Conservation (phyloP, 176 grass and related monocot genomes). For the Areca catechu region DNA sequence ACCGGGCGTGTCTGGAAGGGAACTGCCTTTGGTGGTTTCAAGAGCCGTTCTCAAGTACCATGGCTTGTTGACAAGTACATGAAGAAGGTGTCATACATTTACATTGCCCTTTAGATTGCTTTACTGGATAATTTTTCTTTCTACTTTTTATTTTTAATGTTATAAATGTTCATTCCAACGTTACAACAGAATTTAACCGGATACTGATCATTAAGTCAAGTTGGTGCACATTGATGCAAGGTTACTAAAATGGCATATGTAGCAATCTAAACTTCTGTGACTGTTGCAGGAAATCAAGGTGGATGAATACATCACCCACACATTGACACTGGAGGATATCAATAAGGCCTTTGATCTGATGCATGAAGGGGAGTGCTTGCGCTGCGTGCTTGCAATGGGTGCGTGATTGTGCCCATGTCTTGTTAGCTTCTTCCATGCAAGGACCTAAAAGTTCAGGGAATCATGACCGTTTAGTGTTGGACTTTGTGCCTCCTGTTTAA, state of each 20-base stretch:
- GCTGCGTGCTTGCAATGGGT: conserved; percentile 68
- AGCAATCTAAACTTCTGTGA: too few species aligned
- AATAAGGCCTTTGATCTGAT: conserved; percentile 85
- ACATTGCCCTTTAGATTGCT: too few species aligned
- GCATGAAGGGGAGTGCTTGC: conserved; percentile 80
- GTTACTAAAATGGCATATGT: too few species aligned
- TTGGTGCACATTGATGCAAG: too few species aligned
- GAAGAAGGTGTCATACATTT: conserved; percentile 46
- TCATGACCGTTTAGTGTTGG: too few species aligned
- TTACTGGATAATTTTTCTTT: too few species aligned
- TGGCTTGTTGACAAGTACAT: conserved; percentile 96
- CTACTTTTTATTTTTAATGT: too few species aligned
- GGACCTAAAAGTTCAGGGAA: too few species aligned
- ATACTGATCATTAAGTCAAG: too few species aligned
- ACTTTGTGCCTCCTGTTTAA: too few species aligned
- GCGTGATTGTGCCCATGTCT: not conserved
- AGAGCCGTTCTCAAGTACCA: conserved; percentile 88
- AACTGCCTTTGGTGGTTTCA: conserved; percentile 95
- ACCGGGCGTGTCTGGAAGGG: conserved; percentile 96
- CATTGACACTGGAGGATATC: conserved; percentile 48
- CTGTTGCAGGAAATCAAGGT: conserved; percentile 86
- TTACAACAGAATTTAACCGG: too few species aligned
- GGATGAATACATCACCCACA: conserved; percentile 96
- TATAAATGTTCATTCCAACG: too few species aligned
- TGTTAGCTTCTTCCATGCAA: not conserved